These are phyloP conservation scores for Taphrina betulina DNA, from an alignment of 1,139 yeast genomes.

Conservation along the genomic window DNA sequence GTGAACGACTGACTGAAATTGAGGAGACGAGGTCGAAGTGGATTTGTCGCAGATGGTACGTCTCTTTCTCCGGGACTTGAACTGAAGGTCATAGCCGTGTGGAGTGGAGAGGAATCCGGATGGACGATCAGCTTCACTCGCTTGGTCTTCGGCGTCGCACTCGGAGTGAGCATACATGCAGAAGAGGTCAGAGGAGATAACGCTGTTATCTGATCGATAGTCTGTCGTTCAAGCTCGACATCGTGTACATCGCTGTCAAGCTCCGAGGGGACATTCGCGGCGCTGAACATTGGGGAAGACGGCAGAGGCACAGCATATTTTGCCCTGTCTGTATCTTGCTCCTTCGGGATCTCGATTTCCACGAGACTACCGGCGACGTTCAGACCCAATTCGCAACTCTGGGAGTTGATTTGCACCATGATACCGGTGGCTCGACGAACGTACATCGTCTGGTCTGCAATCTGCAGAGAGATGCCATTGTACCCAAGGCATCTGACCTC, in stretches of 20 bases:
- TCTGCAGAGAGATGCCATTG: slow-evolving; percentile 54
- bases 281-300: slow-evolving; percentile 16
- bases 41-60: neutral
- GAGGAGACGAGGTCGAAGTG: slow-evolving; percentile 11
- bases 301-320: slow-evolving; percentile 3
- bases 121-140: neutral
- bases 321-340: neutral
- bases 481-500: slow-evolving; percentile 62
- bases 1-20: neutral
- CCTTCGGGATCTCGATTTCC: neutral
- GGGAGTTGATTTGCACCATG: slow-evolving; percentile 14
- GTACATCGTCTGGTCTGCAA: slow-evolving; percentile 16
- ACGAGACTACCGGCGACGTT: slow-evolving; percentile 22
- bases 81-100: no score
- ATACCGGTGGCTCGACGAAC: slow-evolving; percentile 10
- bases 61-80: no score
- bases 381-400: slow-evolving; percentile 12
- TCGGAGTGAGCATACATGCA: slow-evolving; percentile 16
- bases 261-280: neutral
- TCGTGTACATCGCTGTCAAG: neutral
- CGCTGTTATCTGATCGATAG: slow-evolving; percentile 1
- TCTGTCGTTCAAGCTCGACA: neutral
- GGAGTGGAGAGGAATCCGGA: neutral
- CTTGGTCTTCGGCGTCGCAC: slow-evolving; percentile 4
- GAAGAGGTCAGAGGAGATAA: slow-evolving; percentile 11